Percentiles rank a stretch among this genome's conserved stretches.
Conservation (phyloP, 208 protist species). For the Tritrichomonas musculus region DNA sequence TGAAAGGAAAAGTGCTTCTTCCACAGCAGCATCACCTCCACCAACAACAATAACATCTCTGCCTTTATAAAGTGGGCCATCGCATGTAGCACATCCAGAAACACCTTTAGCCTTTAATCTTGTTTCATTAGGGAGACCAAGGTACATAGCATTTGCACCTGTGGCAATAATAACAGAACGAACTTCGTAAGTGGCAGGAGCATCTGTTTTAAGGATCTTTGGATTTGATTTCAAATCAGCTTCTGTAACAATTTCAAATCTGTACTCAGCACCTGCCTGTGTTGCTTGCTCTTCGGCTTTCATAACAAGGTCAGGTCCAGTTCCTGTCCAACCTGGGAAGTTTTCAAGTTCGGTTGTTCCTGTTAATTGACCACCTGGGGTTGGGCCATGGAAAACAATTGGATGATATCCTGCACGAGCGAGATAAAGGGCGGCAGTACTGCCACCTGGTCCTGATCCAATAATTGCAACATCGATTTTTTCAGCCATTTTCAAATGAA, state of each 20-base stretch:
- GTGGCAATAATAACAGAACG: slow-evolving; percentile 62
- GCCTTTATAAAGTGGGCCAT: slow-evolving; percentile 47
- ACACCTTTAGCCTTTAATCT: slow-evolving; percentile 60
- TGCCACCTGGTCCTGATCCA: slow-evolving; percentile 57
- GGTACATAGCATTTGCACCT: slow-evolving; percentile 56
- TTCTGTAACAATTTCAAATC: slow-evolving; percentile 49
- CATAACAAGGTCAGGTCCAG: slow-evolving; percentile 53
- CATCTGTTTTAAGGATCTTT: slow-evolving; percentile 20
- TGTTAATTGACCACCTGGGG: slow-evolving; percentile 63
- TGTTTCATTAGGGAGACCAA: slow-evolving; percentile 49
- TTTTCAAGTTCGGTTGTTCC: slow-evolving; percentile 68
- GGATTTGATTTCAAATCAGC: slow-evolving; percentile 49
- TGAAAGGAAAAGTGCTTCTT: slow-evolving; percentile 63
- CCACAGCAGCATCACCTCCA: slow-evolving; percentile 62
- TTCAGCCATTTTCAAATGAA: no score
- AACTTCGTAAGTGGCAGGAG: slow-evolving; percentile 7
- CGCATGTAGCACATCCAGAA: slow-evolving; percentile 64
- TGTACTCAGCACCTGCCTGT: slow-evolving; percentile 43
- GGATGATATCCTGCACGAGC: slow-evolving; percentile 55
- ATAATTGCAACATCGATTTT: slow-evolving; percentile 60
- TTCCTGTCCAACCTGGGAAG: slow-evolving; percentile 59
- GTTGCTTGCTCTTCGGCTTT: slow-evolving; percentile 49
- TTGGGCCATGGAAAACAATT: slow-evolving; percentile 47
- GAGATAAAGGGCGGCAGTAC: slow-evolving; percentile 64
- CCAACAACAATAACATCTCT: slow-evolving; percentile 56